Evolutionary conservation across 2,329 filamentous ascomycete genomes (phyloP).

Genomic region (Grosmannia huntii): DNA sequence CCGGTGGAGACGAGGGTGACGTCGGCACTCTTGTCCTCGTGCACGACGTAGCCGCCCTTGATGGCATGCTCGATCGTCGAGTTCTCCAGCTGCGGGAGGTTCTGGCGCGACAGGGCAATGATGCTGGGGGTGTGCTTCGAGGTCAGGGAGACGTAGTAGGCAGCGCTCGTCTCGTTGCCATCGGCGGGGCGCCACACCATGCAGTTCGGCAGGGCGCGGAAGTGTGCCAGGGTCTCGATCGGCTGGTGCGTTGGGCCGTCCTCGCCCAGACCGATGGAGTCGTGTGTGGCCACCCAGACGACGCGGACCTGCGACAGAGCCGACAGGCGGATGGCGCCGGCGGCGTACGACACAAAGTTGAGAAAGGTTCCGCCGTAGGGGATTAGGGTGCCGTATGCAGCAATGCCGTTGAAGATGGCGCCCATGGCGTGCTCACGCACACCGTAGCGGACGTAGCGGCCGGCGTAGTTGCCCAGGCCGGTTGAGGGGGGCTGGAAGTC

Average conservation of each 20-base stretch:
- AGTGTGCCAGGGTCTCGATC: conserved; percentile 95
- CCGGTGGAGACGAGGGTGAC: conserved; percentile 90
- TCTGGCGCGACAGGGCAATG: conserved; percentile 90
- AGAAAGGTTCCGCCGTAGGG: conserved; percentile 95
- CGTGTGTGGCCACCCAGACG: conserved; percentile 96
- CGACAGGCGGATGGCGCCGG: conserved; percentile 87
- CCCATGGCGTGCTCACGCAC: conserved; percentile 89
- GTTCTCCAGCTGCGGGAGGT: conserved; percentile 93
- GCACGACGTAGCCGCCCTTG: conserved; percentile 90
- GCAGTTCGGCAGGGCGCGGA: conserved; percentile 96
- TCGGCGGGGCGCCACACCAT: conserved; percentile 99
- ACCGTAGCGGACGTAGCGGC: conserved; percentile 87
- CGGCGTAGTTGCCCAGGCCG: conserved; percentile 71
- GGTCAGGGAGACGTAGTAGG: conserved; percentile 91
- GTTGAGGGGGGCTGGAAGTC: conserved; percentile 91
- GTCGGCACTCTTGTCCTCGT: conserved; percentile 72
- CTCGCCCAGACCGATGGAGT: conserved; percentile 98
- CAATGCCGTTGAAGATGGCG: conserved; percentile 86
- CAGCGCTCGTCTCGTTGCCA: conserved; percentile 94
- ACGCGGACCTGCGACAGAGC: conserved; percentile 79
- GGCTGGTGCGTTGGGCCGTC: conserved; percentile 98
- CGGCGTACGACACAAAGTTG: conserved; percentile 98
- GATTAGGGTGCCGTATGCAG: conserved; percentile 89
- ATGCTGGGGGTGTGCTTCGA: conserved; percentile 85
- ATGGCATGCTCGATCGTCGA: conserved; percentile 77